Conservation (phyloP, 1,284 basidiomycete genomes). For the Lentinula novae-zelandiae region DNA sequence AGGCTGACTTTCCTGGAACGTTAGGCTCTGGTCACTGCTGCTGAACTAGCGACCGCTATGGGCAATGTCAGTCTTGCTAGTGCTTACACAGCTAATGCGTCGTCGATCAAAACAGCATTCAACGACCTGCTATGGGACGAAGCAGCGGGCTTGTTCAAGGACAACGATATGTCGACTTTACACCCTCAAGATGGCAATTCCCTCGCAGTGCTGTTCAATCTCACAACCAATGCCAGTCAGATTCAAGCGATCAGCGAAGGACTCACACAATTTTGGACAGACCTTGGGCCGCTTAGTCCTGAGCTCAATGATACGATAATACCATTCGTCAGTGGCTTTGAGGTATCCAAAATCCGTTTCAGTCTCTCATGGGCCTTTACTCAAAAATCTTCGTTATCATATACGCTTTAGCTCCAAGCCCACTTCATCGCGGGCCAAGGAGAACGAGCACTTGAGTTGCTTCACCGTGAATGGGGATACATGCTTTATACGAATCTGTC, state of each 20-base stretch:
- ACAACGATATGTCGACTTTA: slow-evolving; percentile 39
- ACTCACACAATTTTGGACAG: slow-evolving; percentile 44
- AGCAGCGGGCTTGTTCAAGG: slow-evolving; percentile 39
- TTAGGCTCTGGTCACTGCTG: slow-evolving; percentile 42
- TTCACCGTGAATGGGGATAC: slow-evolving; percentile 49
- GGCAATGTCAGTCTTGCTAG: slow-evolving; percentile 30
- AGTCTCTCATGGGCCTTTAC: neutral
- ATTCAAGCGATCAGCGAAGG: slow-evolving; percentile 39
- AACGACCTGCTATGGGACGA: slow-evolving; percentile 44
- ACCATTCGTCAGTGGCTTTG: slow-evolving; percentile 48
- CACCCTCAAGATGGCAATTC: slow-evolving; percentile 51
- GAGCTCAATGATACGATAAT: slow-evolving; percentile 51
- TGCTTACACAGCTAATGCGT: slow-evolving; percentile 38
- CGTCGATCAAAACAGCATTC: slow-evolving; percentile 36
- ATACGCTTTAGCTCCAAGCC: slow-evolving; percentile 37
- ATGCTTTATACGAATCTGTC: slow-evolving; percentile 50
- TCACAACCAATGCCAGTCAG: slow-evolving; percentile 38
- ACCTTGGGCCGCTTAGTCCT: slow-evolving; percentile 43
- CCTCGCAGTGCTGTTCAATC: slow-evolving; percentile 46
- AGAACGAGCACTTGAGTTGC: slow-evolving; percentile 42
- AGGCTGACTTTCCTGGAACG: neutral
- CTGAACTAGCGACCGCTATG: slow-evolving; percentile 41
- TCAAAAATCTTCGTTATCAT: neutral
- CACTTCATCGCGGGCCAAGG: slow-evolving; percentile 47
- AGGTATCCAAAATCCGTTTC: slow-evolving; percentile 27